Base-by-base conservation (phyloP, 148 eudicot genomes). In the Nepenthes mirabilis region DNA sequence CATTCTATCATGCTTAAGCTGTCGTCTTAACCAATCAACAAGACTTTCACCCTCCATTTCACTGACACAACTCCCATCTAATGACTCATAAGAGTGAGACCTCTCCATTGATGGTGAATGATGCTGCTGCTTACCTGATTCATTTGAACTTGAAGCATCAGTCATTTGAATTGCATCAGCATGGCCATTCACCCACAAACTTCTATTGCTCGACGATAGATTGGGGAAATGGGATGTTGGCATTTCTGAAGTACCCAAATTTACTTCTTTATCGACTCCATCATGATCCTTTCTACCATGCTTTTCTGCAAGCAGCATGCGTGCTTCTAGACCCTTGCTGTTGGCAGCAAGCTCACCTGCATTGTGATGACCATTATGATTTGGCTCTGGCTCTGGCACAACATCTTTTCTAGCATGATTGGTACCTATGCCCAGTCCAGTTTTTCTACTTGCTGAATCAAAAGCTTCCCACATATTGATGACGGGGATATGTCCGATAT, bases 41-140 rank as follows among this genome's bases (percentile, higher is more conserved):
- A 60, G 34, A 62, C 40, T 72, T 62, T 85, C 87, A 10, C 78
- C 84, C 54, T 79, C 84, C 36, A 66, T 62, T 55, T 80, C 80
- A 70, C 70, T 50, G 56, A 60, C 68, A 57, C 52, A 59, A 14
- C 65, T 55, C 36, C 71, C 80, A 62, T 79, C 91, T 33, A 65
- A 33, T 34, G 81, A 75, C 74, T 80, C 79, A 66, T 68, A 60
- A 47, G 76, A 75, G 34, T 62, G 70, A 60, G 72, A 59, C 62
- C 45, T 78, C 60, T 77, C 77, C 67, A 75, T 43, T 7, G 78
- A 62, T 9, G 14, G 1, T 49, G 52, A 49, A 49, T 57, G 52
- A 35, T 69, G 64, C 60, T 54, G 59, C 47, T 43, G 48, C 50
- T 43, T 52, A 52, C 5, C 66, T 34, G 64, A 59, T 36, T 47